Conservation (phyloP, 2,329 filamentous ascomycete genomes). For the Huntiella bhutanensis region DNA sequence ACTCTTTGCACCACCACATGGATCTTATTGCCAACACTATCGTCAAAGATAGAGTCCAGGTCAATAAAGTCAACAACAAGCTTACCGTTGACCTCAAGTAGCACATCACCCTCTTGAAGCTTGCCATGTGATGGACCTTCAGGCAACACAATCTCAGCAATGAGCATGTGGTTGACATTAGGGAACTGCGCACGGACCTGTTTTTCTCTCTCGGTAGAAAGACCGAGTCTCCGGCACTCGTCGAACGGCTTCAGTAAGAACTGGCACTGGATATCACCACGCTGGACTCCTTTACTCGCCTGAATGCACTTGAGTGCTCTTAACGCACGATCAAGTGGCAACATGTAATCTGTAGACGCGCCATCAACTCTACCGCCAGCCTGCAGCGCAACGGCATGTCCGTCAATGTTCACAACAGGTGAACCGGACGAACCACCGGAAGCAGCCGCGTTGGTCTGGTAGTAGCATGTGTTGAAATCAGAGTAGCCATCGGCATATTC, state of each 20-base stretch:
- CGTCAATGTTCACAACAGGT: slow-evolving; percentile 91
- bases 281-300: slow-evolving; percentile 52
- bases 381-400: slow-evolving; percentile 78
- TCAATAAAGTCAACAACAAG: slow-evolving; percentile 84
- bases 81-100: slow-evolving; percentile 84
- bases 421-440: slow-evolving; percentile 96
- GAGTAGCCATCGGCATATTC: slow-evolving; percentile 97
- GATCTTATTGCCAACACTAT: slow-evolving; percentile 62
- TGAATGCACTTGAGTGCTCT: slow-evolving; percentile 76
- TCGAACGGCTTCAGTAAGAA: slow-evolving; percentile 96
- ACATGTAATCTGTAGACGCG: slow-evolving; percentile 92
- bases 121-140: slow-evolving; percentile 73
- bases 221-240: slow-evolving; percentile 75
- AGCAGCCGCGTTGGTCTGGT: slow-evolving; percentile 90
- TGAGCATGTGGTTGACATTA: slow-evolving; percentile 88
- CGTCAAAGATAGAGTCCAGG: slow-evolving; percentile 80
- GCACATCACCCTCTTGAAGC: slow-evolving; percentile 82
- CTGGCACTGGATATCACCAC: slow-evolving; percentile 95
- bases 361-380: slow-evolving; percentile 87
- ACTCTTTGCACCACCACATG: slow-evolving; percentile 72
- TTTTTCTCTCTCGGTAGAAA: slow-evolving; percentile 73
- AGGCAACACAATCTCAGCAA: slow-evolving; percentile 85
- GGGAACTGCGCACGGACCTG: slow-evolving; percentile 69
- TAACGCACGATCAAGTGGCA: slow-evolving; percentile 77
- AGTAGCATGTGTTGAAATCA: slow-evolving; percentile 93